Conservation (phyloP, 306 rosid genomes). For the Prinsepia uniflora region DNA sequence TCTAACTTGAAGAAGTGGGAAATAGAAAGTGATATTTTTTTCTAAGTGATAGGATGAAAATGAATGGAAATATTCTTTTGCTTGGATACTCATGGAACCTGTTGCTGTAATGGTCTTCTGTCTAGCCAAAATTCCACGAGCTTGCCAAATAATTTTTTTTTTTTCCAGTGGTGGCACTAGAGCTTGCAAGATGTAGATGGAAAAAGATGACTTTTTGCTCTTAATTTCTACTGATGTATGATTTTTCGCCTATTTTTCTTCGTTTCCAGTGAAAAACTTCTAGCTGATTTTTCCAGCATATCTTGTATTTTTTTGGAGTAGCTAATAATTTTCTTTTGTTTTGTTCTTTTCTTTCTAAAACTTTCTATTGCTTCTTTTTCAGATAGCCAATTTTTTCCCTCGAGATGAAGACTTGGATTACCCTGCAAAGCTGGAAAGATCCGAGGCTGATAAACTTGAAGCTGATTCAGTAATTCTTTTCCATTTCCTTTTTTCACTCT, state of each 20-base stretch:
- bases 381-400: slow-evolving; percentile 92
- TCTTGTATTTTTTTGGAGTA: slow-evolving; percentile 4
- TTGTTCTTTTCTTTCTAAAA: neutral
- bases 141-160: neutral
- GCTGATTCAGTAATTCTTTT: slow-evolving; percentile 52
- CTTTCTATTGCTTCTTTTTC: slow-evolving; percentile 18
- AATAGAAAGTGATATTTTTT: neutral
- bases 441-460: slow-evolving; percentile 53
- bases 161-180: neutral
- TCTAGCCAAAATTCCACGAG: neutral
- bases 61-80: neutral
- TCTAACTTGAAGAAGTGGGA: neutral
- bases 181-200: neutral
- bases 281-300: neutral
- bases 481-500: slow-evolving; percentile 8
- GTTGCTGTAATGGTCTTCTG: neutral
- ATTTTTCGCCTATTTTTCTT: too few relatives aligned
- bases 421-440: slow-evolving; percentile 86
- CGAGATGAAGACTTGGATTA: slow-evolving; percentile 85
- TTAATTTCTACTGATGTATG: slow-evolving; percentile 2
- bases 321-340: neutral
- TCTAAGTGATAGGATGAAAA: neutral
- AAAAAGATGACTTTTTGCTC: slow-evolving; percentile 12
- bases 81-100: neutral
- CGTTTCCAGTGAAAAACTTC: neutral